Conservation (phyloP, 1,284 basidiomycete genomes). For the Tylopilus sp. region DNA sequence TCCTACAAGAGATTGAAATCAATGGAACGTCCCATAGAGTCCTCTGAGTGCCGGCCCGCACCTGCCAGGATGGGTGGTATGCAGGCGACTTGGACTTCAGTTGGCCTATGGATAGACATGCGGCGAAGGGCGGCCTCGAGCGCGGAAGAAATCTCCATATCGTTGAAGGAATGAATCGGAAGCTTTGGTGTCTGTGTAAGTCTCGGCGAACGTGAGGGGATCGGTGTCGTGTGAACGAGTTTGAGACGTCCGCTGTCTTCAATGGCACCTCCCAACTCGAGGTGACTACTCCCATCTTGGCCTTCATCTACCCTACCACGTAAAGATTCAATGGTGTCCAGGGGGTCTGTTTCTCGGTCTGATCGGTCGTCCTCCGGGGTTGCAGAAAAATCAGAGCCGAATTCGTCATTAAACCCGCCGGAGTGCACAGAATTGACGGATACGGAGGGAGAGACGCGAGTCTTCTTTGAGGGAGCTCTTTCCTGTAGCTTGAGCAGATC, state of each 20-base stretch:
- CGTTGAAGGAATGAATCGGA: slow-evolving; percentile 48
- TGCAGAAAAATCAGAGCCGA: slow-evolving; percentile 6
- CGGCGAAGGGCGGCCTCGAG: slow-evolving; percentile 69
- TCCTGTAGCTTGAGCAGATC: slow-evolving; percentile 34
- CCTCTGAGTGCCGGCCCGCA: slow-evolving; percentile 34
- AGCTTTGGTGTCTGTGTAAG: background rate
- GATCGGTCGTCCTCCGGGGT: slow-evolving; percentile 6
- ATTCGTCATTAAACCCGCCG: background rate
- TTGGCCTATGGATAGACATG: slow-evolving; percentile 86
- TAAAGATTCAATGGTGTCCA: background rate
- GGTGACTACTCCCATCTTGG: background rate
- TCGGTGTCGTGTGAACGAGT: slow-evolving; percentile 3
- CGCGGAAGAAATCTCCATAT: slow-evolving; percentile 71
- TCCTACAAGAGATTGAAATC: slow-evolving; percentile 43
- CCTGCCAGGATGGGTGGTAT: slow-evolving; percentile 84
- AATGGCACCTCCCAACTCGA: background rate
- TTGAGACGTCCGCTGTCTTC: slow-evolving; percentile 20
- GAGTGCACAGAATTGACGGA: background rate
- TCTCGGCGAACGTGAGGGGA: background rate
- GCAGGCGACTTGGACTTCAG: slow-evolving; percentile 87
- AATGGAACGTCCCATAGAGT: background rate
- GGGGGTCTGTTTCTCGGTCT: slow-evolving; percentile 9
- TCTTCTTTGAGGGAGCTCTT: slow-evolving; percentile 23
- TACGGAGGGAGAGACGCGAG: slow-evolving; percentile 4
- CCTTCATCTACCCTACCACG: slow-evolving; percentile 1